Conservation (phyloP, 306 rosid species). For the Styphnolobium japonicum region DNA sequence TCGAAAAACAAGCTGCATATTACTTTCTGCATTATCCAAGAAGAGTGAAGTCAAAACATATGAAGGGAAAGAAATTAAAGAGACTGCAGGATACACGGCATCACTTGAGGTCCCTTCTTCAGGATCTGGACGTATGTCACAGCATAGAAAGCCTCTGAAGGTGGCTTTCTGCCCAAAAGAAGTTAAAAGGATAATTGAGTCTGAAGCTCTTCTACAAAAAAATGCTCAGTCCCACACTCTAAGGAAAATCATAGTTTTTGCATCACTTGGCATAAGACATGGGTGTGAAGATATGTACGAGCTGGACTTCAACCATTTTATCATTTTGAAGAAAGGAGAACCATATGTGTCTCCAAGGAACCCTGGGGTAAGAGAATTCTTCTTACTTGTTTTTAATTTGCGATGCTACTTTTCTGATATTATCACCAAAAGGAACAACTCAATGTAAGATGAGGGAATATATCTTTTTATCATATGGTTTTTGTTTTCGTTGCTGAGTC, state of each 20-base stretch:
- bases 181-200: constrained; percentile 67
- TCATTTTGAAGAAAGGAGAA: constrained; percentile 76
- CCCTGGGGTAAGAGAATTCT: constrained; percentile 70
- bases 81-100: constrained; percentile 19
- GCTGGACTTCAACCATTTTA: constrained; percentile 75
- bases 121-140: constrained; percentile 36
- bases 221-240: constrained; percentile 81
- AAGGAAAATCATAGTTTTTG: constrained; percentile 82
- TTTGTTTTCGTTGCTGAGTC: neutral
- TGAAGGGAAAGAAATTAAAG: constrained; percentile 30
- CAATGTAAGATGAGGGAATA: neutral
- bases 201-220: constrained; percentile 45
- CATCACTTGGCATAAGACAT: constrained; percentile 84
- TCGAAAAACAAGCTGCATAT: constrained; percentile 19
- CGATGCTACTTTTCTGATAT: neutral
- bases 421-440: neutral
- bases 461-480: neutral
- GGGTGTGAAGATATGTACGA: constrained; percentile 87
- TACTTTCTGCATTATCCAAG: constrained; percentile 17
- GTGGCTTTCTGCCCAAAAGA: constrained; percentile 86
- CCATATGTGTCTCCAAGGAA: constrained; percentile 50
- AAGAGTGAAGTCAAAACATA: constrained; percentile 21
- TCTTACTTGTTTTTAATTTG: neutral
- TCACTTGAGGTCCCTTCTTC: constrained; percentile 14
- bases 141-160: constrained; percentile 56